Conservation (phyloP, 371 early-diverging fungal genomes). For the Lichtheimia ornata region DNA sequence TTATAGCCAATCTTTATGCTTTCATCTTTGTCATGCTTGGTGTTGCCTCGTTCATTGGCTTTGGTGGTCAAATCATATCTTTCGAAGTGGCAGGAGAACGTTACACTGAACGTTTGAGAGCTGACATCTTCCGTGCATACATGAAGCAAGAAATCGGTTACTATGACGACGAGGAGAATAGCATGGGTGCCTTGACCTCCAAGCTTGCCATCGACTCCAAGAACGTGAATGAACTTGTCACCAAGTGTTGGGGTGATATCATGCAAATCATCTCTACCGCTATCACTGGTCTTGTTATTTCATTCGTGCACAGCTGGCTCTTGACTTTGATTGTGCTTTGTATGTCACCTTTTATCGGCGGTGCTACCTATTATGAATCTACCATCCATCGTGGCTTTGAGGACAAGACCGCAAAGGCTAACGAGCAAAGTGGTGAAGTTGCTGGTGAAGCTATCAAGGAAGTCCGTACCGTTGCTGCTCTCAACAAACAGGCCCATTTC, state of each 20-base stretch:
- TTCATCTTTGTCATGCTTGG: conserved; percentile 68
- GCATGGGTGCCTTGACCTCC: conserved; percentile 76
- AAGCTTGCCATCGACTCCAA: conserved; percentile 83
- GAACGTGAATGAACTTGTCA: conserved; percentile 60
- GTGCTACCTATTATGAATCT: conserved; percentile 47
- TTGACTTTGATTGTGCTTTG: conserved; percentile 61
- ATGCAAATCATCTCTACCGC: conserved; percentile 48
- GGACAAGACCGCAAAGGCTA: conserved; percentile 62
- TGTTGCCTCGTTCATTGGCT: conserved; percentile 42
- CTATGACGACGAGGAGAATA: conserved; percentile 80
- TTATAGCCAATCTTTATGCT: conserved; percentile 62
- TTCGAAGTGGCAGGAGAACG: conserved; percentile 51
- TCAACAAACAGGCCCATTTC: conserved; percentile 77
- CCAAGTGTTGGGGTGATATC: conserved; percentile 58
- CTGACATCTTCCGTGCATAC: conserved; percentile 50
- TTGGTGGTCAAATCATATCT: conserved; percentile 25
- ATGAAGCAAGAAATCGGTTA: conserved; percentile 79
- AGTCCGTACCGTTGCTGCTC: conserved; percentile 84
- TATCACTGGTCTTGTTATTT: conserved; percentile 23
- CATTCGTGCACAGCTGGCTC: conserved; percentile 58
- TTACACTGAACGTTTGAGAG: conserved; percentile 59
- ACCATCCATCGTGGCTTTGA: conserved; percentile 55
- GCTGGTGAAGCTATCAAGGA: conserved; percentile 85
- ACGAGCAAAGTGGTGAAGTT: conserved; percentile 69
- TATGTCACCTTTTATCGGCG: conserved; percentile 51